phyloP scores from a whole-genome alignment of 148 eudicot genomes.

The Nyssa sinensis region DNA sequence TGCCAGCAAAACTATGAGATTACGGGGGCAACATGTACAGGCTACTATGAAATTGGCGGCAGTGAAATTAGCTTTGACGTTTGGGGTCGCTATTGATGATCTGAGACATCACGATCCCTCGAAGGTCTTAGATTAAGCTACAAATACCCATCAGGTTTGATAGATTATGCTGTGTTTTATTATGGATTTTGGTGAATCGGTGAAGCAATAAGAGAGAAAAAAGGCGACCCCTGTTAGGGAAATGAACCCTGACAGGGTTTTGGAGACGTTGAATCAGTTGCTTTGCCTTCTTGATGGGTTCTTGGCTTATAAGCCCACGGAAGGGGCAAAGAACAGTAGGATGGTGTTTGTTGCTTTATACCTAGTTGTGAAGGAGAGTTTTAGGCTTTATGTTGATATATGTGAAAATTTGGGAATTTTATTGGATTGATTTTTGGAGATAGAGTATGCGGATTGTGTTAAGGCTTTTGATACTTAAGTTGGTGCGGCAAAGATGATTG shows the following conservation, averaged over 20 bases:
- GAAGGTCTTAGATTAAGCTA: too few relatives aligned
- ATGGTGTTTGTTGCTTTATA: too few relatives aligned
- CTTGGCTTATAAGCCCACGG: constrained; percentile 33
- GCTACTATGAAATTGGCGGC: too few relatives aligned
- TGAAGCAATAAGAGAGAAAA: constrained; percentile 12
- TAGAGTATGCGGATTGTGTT: constrained; percentile 37
- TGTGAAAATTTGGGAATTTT: constrained; percentile 37
- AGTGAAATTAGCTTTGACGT: too few relatives aligned
- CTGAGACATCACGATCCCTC: too few relatives aligned
- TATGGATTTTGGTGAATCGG: constrained; percentile 15
- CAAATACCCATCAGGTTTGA: too few relatives aligned
- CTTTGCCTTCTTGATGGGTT: constrained; percentile 43
- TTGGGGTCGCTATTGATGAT: too few relatives aligned
- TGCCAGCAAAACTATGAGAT: too few relatives aligned
- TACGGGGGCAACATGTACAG: too few relatives aligned
- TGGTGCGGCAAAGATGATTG: constrained; percentile 42
- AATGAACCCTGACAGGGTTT: constrained; percentile 30
- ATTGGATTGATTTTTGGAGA: constrained; percentile 32
- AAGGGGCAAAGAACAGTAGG: too few relatives aligned
- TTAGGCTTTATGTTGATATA: constrained; percentile 41
- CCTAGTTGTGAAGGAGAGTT: too few relatives aligned
- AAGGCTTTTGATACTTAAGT: constrained; percentile 40
- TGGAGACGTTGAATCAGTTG: constrained; percentile 34
- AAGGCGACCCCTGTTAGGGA: constrained; percentile 26
- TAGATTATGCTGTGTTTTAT: too few relatives aligned